Base-by-base conservation (phyloP, 148 eudicot species). In the Silene conica region DNA sequence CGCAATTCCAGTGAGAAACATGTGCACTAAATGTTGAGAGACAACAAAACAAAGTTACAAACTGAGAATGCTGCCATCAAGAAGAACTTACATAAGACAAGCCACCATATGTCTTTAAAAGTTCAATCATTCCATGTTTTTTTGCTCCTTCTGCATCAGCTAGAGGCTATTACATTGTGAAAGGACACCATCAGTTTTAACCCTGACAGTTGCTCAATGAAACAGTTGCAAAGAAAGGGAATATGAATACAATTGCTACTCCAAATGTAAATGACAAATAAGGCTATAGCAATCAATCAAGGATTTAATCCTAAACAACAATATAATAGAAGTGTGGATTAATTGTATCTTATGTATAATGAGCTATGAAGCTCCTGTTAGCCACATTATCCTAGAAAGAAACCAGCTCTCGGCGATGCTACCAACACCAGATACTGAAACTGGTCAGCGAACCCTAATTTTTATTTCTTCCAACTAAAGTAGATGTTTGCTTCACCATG, bases 61-160 rank as follows among this genome's bases (percentile, higher is more conserved):
- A 65, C 12, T 20, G 20, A 2, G 13, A 62, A 58, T 23, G 28
- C 38, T 57, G n/a, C 15, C 13, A 43, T 52, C 74, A 73, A 43
- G 48, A 23, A 67, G 60, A 79, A 86, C 99, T 92, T 86, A 95
- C 99, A 82, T 81, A 92, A 67, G 97, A 92, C 54, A 84, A 80
- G 73, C 99, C 99, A 13, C 99, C 99, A 72, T 87, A 80, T 46
- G 92, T 77, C 78, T 85, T 92, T 57, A 95, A 83, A 74, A 95
- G 79, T 83, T 92, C 99, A 67, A 90, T 84, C 93, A 92, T 89
- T 58, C 78, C 74, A 78, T 71, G 76, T 61, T 89, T 90, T 73
- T 87, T 92, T 59, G 97, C 97, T 87, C 99, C 99, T 83, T 92
- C 99, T 13, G 99, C 96, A 87, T 95, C 99, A 79, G 99, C 99